Base-by-base conservation (phyloP, 2,329 filamentous ascomycete genomes). In the Decorospora gaudefroyi region DNA sequence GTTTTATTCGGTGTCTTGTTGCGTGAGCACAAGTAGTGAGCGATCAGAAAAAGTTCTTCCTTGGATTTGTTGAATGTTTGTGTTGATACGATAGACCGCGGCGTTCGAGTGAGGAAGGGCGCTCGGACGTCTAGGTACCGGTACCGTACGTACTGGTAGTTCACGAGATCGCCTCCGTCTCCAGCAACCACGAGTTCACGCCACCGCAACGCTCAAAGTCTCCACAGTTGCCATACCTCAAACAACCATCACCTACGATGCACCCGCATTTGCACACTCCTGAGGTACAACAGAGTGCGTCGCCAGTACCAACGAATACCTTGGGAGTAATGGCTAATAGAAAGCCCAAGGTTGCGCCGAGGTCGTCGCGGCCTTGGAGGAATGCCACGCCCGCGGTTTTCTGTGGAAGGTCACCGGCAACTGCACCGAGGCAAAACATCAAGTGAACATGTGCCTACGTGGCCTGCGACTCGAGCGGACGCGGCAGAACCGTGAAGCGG, bases 231-330 rank as follows among this genome's bases (percentile, higher is more conserved):
- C 31, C 17, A 16, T 13, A n/a, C n/a, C n/a, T n/a, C n/a, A n/a
- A 6, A 11, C 44, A 21, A 27, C 15, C 9, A 21, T 8, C 17
- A 29, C 5, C 10, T 21, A 41, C 17, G 13, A 99, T 99, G 93
- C 93, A 99, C 88, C 95, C 93, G 41, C 92, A 96, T 76, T 77
- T 99, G 2, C 91, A 97, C 69, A 96, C 90, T 18, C 90, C 93
- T 70, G 86, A 96, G 68, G 95, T 95, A 61, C 65, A 68, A 34
- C 78, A 82, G 59, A 91, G 92, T 96, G 80, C 29, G 74, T 34
- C 21, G 25, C 12, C 26, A 8, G 12, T 31, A 32, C 45, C 34
- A n/a, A 26, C 49, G 43, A 41, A 46, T 25, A 19, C 50, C 49
- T 39, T n/a, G n/a, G n/a, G n/a, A n/a, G n/a, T n/a, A n/a, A n/a